Base-by-base conservation (phyloP, 768 basidiomycete species). In the Rhodosporidiobolus odoratus region DNA sequence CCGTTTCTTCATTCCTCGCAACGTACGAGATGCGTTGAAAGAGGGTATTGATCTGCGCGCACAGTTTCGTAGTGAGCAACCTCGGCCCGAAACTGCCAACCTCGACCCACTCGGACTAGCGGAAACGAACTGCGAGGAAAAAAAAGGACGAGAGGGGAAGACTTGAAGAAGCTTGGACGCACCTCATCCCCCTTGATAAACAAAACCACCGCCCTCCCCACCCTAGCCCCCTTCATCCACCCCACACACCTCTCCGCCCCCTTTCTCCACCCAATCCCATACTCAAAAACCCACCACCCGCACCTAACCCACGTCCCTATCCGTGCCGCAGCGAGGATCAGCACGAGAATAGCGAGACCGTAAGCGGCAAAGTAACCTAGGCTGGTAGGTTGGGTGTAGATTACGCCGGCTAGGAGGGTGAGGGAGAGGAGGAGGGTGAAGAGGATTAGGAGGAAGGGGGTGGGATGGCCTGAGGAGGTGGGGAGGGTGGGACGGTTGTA, bases 1-100 rank as follows among this genome's bases (percentile, higher is more conserved):
- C 83, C 0, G 89, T 90, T 73, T 87, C 86, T 77, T 90, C 89
- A 74, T 88, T 89, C 65, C 82, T 81, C 50, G 81, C 79, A 4
- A 89, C 86, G 72, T 90, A 90, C 19, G 86, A 79, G 37, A 89
- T 81, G 83, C 86, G 86, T 60, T 84, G 83, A 68, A 89, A 85
- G 6, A 90, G 73, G 43, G 81, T 80, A 73, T 88, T 85, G 72
- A 90, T 88, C 89, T 90, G 35, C 25, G 27, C 2, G 6, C 8
- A 47, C 19, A n/a, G 52, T 19, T 27, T 32, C 8, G 52, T 53
- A 53, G 52, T 32, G 13, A 6, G 43, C 43, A 45, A 13, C 13
- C 43, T 45, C 23, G 12, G 12, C 43, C n/a, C n/a, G n/a, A n/a
- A n/a, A n/a, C n/a, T n/a, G n/a, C n/a, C n/a, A n/a, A n/a, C n/a